Evolutionary conservation across 768 basidiomycete species (phyloP), one percentile per base, ranked within the genome.

Genomic region (Macrolepiota fuliginosa): DNA sequence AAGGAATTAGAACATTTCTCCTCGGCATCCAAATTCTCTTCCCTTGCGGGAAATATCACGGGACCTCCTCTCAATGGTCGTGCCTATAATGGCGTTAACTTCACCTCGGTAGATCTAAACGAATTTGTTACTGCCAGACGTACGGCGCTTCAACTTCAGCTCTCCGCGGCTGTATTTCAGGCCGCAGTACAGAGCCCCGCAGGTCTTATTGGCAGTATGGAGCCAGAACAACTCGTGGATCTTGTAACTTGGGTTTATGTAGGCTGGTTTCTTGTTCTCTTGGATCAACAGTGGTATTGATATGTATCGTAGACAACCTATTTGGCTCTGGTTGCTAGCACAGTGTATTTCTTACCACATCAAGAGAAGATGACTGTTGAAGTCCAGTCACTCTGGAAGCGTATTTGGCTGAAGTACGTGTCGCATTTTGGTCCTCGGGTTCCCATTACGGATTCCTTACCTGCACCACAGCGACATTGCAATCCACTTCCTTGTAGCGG

Each of bases 61-160:
- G 79, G 78, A 1, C 56, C 68, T 3, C 78, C 81, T 4, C 66
- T 84, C 42, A 69, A 76, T 47, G 79, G 81, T n/a, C 74, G 70
- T 7, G 79, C 82, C 15, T 84, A 83, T 67, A 87, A 86, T 63
- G 85, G 84, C 0, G 72, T 87, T 53, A 72, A 73, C 39, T 85
- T 85, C 69, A 74, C 81, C 55, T 59, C 82, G 54, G 69, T 67
- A 1, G 72, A 74, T 56, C 72, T 75, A 5, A 79, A 82, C 67
- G 68, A 71, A 57, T 81, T 81, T 53, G 70, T 78, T 27, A 56
- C 69, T 25, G 74, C 68, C 1, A 71, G 81, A 51, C 69, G 73
- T 65, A 72, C 72, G 46, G 81, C 82, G n/a, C 81, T 78, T 1
- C 77, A 74, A 57, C 66, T 83, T 54, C 78, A 79, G 64, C 72